Base-by-base conservation (phyloP, 768 basidiomycete genomes). In the Guyanaporus albipodus region DNA sequence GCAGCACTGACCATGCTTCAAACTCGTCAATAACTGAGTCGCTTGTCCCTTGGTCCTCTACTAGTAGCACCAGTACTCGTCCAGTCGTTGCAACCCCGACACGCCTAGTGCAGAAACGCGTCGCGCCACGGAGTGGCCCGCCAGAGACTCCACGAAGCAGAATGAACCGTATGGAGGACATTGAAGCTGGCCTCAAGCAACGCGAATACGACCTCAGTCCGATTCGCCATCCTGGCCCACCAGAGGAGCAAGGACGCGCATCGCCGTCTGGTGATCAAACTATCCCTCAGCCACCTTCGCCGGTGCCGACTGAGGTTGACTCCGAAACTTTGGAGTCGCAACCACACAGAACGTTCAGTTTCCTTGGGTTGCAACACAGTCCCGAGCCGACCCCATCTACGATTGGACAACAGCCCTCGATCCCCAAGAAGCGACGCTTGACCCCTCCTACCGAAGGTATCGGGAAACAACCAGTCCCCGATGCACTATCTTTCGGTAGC, bases 221-320 rank as follows among this genome's bases (percentile, higher is more conserved):
- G 33, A 40, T 15, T 17, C 59, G 44, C 18, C 42, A 17, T 10
- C 23, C 40, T 11, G 26, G 46, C 39, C 19, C 48, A 19, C 43
- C 50, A 23, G 47, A 37, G 24, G 56, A 47, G 12, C 23, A 34
- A 22, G 42, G 15, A 7, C 43, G 43, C 26, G 24, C n/a, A 26
- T 19, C 46, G 11, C n/a, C 17, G 7, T 18, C 38, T 8, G 28
- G 31, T 10, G 15, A 12, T 37, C 34, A 46, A 26, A 26, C 22
- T 14, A 12, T 47, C 40, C 40, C 52, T 33, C 62, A 57, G 19
- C 60, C 62, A 43, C 53, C 59, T 35, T 67, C 64, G 8, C 61
- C 60, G 21, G 52, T 57, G 9, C 53, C 56, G 3, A 59, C 66
- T 2, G 59, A 61, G 32, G 33, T 55, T 15, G 64, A 62, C 8